phyloP scores from a whole-genome alignment of 495 filamentous ascomycete species.

The Xylaria longipes region DNA sequence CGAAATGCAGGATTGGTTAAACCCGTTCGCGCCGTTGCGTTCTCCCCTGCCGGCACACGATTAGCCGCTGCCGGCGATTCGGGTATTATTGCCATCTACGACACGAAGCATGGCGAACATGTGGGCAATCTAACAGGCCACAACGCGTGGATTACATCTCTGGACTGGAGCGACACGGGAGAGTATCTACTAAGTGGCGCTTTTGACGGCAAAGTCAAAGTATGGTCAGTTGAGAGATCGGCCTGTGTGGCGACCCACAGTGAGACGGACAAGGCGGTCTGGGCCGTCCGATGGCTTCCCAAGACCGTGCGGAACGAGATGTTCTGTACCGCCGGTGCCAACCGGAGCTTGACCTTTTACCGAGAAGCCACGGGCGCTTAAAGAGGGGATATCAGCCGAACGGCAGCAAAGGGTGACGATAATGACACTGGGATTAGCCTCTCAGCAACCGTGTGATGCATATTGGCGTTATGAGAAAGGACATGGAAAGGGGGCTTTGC shows the following conservation, averaged over 20 bases:
- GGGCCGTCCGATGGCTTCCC: slow-evolving; percentile 88
- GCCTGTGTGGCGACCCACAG: slow-evolving; percentile 91
- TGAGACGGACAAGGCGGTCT: slow-evolving; percentile 85
- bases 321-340: slow-evolving; percentile 86
- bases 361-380: slow-evolving; percentile 84
- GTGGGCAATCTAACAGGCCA: slow-evolving; percentile 83
- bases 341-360: slow-evolving; percentile 83
- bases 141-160: slow-evolving; percentile 81
- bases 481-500: slow-evolving; percentile 31
- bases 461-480: slow-evolving; percentile 37
- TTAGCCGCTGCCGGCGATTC: slow-evolving; percentile 94
- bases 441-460: slow-evolving; percentile 19
- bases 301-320: slow-evolving; percentile 74
- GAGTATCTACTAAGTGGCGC: slow-evolving; percentile 89
- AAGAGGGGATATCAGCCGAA: background rate
- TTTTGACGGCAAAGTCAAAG: slow-evolving; percentile 91
- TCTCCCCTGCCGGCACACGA: slow-evolving; percentile 82
- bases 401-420: background rate
- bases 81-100: slow-evolving; percentile 86
- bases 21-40: slow-evolving; percentile 80
- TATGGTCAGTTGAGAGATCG: slow-evolving; percentile 86
- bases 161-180: slow-evolving; percentile 94
- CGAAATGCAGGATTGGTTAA: slow-evolving; percentile 73
- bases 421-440: slow-evolving; percentile 6
- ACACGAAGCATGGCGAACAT: slow-evolving; percentile 89